Evolutionary conservation across 768 basidiomycete genomes (phyloP).

Genomic region (Auriscalpium orientale): DNA sequence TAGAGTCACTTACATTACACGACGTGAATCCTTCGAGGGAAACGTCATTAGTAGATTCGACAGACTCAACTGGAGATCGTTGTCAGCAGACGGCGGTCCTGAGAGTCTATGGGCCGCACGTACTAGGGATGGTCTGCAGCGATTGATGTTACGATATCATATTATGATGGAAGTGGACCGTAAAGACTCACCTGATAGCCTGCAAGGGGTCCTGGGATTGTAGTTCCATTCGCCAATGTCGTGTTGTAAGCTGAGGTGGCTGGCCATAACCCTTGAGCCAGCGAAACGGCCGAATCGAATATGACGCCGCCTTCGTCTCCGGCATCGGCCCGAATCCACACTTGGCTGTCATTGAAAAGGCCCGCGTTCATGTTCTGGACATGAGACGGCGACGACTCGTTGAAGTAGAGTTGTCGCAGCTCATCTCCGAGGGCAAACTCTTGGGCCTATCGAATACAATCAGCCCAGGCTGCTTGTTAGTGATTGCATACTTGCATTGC

Average conservation of each 20-base stretch:
- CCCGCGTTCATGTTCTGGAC: slow-evolving; percentile 34
- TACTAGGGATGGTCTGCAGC: slow-evolving; percentile 26
- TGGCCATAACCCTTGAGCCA: slow-evolving; percentile 67
- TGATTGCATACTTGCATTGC: slow-evolving; percentile 37
- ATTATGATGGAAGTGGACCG: neutral
- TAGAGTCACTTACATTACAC: slow-evolving; percentile 37
- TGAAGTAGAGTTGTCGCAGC: slow-evolving; percentile 47
- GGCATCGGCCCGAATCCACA: slow-evolving; percentile 53
- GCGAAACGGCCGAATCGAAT: slow-evolving; percentile 54
- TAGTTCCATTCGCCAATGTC: slow-evolving; percentile 61
- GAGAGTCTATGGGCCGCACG: too few relatives aligned
- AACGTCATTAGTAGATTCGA: slow-evolving; percentile 53
- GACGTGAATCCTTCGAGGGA: slow-evolving; percentile 61
- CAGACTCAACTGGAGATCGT: slow-evolving; percentile 43
- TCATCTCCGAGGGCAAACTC: slow-evolving; percentile 48
- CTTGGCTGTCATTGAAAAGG: slow-evolving; percentile 31
- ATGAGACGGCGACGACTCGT: slow-evolving; percentile 42
- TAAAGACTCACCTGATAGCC: slow-evolving; percentile 52
- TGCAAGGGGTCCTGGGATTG: slow-evolving; percentile 45
- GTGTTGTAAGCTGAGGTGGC: slow-evolving; percentile 36
- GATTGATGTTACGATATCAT: too few relatives aligned
- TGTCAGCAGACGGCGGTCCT: slow-evolving; percentile 1
- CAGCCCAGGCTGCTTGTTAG: neutral
- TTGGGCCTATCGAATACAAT: slow-evolving; percentile 24
- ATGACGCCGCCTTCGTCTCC: slow-evolving; percentile 66